Percentiles rank a stretch among this genome's conserved stretches.
phyloP scores from a whole-genome alignment of 495 filamentous ascomycete species.

The Amniculicola lignicola region DNA sequence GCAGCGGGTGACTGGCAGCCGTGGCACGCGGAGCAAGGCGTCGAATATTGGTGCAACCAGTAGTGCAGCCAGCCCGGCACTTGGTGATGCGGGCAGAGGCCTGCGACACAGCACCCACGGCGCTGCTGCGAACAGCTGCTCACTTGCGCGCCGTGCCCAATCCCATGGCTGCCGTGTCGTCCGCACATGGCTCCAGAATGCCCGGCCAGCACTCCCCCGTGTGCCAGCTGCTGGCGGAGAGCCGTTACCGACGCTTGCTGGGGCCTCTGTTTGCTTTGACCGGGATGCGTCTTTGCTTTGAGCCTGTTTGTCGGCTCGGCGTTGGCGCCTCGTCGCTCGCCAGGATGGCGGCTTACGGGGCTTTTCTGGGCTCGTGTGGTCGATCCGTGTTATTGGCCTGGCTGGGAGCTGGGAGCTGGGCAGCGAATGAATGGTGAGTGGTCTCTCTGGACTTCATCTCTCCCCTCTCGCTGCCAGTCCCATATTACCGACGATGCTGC shows the following conservation, averaged over 20 bases:
- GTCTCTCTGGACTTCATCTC: slow-evolving; percentile 21
- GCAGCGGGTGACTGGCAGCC: too few species aligned
- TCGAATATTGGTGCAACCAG: too few species aligned
- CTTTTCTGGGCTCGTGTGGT: too few species aligned
- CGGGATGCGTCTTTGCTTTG: slow-evolving; percentile 5
- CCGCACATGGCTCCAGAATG: neutral
- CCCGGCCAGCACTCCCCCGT: neutral
- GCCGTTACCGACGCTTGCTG: too few species aligned
- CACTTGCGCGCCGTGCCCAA: neutral
- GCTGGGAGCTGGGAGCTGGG: slow-evolving; percentile 4
- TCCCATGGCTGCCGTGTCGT: neutral
- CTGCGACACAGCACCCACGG: neutral
- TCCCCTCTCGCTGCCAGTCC: slow-evolving; percentile 5
- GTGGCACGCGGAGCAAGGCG: too few species aligned
- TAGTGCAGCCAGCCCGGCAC: too few species aligned
- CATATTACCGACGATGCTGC: slow-evolving; percentile 30
- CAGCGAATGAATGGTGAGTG: neutral
- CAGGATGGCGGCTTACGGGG: slow-evolving; percentile 3
- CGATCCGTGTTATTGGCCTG: too few species aligned
- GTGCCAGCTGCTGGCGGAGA: too few species aligned
- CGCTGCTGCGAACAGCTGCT: neutral
- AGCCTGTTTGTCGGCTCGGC: slow-evolving; percentile 10
- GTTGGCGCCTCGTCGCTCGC: neutral
- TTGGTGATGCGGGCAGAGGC: too few species aligned
- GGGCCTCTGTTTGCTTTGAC: slow-evolving; percentile 10